Conservation (phyloP, 2,329 filamentous ascomycete species). For the Periconia sp. region DNA sequence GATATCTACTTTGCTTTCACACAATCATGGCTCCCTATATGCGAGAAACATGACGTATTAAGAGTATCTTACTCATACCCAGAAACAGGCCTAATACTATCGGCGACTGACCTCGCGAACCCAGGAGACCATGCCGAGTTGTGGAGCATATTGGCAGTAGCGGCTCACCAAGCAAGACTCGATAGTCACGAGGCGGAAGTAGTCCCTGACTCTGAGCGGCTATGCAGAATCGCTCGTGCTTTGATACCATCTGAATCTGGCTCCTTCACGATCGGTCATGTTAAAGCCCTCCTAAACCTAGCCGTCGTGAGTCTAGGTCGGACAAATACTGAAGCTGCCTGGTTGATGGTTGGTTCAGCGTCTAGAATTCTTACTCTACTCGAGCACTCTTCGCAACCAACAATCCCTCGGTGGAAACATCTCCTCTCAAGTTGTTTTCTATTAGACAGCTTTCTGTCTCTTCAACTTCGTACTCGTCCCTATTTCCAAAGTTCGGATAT, state of each 20-base stretch:
- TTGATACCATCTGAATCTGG: slow-evolving; percentile 40
- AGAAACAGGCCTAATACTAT: slow-evolving; percentile 46
- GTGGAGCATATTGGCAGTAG: slow-evolving; percentile 53
- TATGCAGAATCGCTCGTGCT: slow-evolving; percentile 35
- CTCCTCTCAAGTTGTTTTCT: slow-evolving; percentile 65
- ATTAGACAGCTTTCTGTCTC: slow-evolving; percentile 64
- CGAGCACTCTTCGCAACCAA: slow-evolving; percentile 40
- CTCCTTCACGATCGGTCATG: slow-evolving; percentile 45
- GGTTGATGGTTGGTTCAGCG: slow-evolving; percentile 70
- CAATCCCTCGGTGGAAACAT: slow-evolving; percentile 43
- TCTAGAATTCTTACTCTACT: slow-evolving; percentile 59
- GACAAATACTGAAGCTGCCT: slow-evolving; percentile 64
- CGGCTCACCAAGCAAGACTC: slow-evolving; percentile 32
- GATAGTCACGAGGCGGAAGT: slow-evolving; percentile 3
- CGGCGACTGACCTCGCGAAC: slow-evolving; percentile 24
- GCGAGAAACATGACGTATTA: slow-evolving; percentile 69
- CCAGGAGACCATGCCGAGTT: slow-evolving; percentile 52
- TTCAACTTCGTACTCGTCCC: slow-evolving; percentile 57
- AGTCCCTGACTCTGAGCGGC: slow-evolving; percentile 19
- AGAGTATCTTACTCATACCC: slow-evolving; percentile 63
- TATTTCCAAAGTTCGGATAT: slow-evolving; percentile 59
- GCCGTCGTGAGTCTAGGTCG: slow-evolving; percentile 68
- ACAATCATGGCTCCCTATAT: slow-evolving; percentile 77
- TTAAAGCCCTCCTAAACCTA: slow-evolving; percentile 56
- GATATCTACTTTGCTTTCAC: slow-evolving; percentile 78